phyloP scores from a whole-genome alignment of 805 yeast genomes.

The Candida pseudofarinosa region DNA sequence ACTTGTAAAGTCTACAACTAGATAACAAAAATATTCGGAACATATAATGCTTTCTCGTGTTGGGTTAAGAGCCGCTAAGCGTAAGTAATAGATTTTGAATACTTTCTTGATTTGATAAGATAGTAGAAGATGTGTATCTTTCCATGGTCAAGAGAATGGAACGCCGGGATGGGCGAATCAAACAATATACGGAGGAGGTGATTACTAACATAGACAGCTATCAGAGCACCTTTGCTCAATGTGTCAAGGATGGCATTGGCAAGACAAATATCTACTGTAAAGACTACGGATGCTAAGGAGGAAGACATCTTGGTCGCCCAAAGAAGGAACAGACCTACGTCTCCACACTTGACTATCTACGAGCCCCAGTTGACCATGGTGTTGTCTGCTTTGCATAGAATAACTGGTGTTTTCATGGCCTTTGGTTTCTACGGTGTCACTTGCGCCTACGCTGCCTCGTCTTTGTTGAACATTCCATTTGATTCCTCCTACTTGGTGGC shows the following conservation, averaged over 20 bases:
- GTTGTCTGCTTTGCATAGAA: slow-evolving; percentile 78
- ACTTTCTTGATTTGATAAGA: too few species aligned
- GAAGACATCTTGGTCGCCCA: slow-evolving; percentile 70
- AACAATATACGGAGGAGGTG: too few species aligned
- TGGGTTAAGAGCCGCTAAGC: slow-evolving; percentile 28
- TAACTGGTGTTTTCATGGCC: slow-evolving; percentile 82
- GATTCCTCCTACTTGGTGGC: slow-evolving; percentile 53
- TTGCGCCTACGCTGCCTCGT: slow-evolving; percentile 66
- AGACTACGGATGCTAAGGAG: slow-evolving; percentile 59
- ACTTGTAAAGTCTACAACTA: background rate
- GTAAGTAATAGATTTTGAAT: too few species aligned
- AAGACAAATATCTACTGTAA: slow-evolving; percentile 29
- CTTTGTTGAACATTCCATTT: slow-evolving; percentile 52
- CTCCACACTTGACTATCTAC: slow-evolving; percentile 89
- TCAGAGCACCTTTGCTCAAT: slow-evolving; percentile 1
- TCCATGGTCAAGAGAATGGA: too few species aligned
- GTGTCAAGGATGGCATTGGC: slow-evolving; percentile 6
- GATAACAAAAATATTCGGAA: background rate
- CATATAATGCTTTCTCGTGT: slow-evolving; percentile 27
- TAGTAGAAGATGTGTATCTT: too few species aligned
- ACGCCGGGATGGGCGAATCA: too few species aligned
- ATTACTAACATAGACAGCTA: slow-evolving; percentile 13
- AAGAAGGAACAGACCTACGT: slow-evolving; percentile 81
- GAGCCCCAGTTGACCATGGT: slow-evolving; percentile 86
- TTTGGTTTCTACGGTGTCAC: slow-evolving; percentile 76